phyloP scores from a whole-genome alignment of 2,329 filamentous ascomycete genomes.

The Aureobasidium zeae region DNA sequence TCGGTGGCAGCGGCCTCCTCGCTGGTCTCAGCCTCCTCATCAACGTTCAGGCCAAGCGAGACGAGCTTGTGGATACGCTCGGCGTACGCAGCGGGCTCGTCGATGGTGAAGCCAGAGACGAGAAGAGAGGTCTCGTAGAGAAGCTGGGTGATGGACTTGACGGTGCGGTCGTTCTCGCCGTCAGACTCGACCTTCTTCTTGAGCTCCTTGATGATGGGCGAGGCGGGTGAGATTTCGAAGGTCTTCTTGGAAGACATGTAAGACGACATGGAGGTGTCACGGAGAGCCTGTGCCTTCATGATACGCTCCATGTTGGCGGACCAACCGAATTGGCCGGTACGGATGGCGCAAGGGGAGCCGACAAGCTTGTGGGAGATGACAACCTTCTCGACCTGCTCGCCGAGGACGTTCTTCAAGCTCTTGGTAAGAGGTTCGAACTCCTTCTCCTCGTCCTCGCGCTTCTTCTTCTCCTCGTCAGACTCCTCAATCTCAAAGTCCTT shows the following conservation, averaged over 20 bases:
- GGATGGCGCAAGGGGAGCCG: slow-evolving; percentile 92
- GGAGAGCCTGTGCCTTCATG: slow-evolving; percentile 99
- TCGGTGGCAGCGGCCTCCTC: slow-evolving; percentile 50
- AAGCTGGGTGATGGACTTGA: slow-evolving; percentile 98
- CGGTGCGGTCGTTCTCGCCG: slow-evolving; percentile 95
- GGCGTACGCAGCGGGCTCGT: slow-evolving; percentile 94
- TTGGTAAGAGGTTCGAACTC: slow-evolving; percentile 92
- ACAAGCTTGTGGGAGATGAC: slow-evolving; percentile 97
- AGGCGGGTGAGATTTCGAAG: slow-evolving; percentile 99
- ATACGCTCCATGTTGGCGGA: slow-evolving; percentile 99
- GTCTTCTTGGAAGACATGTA: slow-evolving; percentile 99
- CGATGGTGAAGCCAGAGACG: slow-evolving; percentile 98
- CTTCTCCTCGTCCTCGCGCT: slow-evolving; percentile 95
- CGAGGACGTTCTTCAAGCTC: slow-evolving; percentile 96
- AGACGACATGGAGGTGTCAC: slow-evolving; percentile 98
- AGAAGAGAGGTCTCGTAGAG: slow-evolving; percentile 98
- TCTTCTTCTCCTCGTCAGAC: slow-evolving; percentile 97
- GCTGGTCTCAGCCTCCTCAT: slow-evolving; percentile 73
- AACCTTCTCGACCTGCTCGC: slow-evolving; percentile 99
- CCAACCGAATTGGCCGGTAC: slow-evolving; percentile 99
- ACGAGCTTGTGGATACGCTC: slow-evolving; percentile 99
- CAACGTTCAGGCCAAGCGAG: slow-evolving; percentile 92
- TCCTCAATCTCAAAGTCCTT: slow-evolving; percentile 99
- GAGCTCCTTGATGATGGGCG: slow-evolving; percentile 94
- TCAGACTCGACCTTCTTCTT: slow-evolving; percentile 98